phyloP scores from a whole-genome alignment of 2,329 filamentous ascomycete species.

The Alternaria alternata region DNA sequence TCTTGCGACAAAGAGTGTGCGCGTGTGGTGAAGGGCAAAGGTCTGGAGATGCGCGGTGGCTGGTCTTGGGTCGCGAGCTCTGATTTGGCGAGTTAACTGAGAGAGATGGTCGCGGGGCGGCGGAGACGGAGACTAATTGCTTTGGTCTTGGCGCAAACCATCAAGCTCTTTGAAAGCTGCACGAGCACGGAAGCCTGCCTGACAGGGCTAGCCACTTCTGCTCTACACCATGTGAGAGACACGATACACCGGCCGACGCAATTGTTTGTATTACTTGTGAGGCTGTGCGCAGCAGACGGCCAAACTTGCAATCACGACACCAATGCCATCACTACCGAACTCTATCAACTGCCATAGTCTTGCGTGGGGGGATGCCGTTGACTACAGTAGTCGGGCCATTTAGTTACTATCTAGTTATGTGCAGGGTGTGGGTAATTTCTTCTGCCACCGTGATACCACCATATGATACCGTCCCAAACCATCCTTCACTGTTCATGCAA shows the following conservation, averaged over 20 bases:
- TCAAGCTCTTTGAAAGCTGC: conserved; percentile 15
- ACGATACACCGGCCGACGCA: neutral
- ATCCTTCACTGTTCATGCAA: conserved; percentile 40
- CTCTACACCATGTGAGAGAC: neutral
- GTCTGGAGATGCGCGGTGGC: conserved; percentile 27
- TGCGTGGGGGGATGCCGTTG: conserved; percentile 25
- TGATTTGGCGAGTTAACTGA: conserved; percentile 28
- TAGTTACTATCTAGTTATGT: conserved; percentile 49
- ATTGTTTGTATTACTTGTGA: neutral
- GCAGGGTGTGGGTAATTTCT: conserved; percentile 42
- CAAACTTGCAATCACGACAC: neutral
- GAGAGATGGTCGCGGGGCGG: conserved; percentile 20
- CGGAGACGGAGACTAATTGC: conserved; percentile 16
- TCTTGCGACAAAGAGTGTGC: conserved; percentile 20
- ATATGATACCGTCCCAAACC: conserved; percentile 39
- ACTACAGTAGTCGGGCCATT: conserved; percentile 35
- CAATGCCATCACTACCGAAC: neutral
- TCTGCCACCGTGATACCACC: conserved; percentile 26
- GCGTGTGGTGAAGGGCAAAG: conserved; percentile 23
- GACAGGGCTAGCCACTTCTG: conserved; percentile 8
- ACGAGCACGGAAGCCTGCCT: conserved; percentile 6
- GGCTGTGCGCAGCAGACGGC: neutral
- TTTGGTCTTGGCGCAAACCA: conserved; percentile 26
- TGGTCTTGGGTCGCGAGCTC: conserved; percentile 30
- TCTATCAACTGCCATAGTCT: neutral